A percentile compares a stretch with the other conserved stretches of the same genome.
Conservation (phyloP, 257 asterid species). For the Ilex asprella region DNA sequence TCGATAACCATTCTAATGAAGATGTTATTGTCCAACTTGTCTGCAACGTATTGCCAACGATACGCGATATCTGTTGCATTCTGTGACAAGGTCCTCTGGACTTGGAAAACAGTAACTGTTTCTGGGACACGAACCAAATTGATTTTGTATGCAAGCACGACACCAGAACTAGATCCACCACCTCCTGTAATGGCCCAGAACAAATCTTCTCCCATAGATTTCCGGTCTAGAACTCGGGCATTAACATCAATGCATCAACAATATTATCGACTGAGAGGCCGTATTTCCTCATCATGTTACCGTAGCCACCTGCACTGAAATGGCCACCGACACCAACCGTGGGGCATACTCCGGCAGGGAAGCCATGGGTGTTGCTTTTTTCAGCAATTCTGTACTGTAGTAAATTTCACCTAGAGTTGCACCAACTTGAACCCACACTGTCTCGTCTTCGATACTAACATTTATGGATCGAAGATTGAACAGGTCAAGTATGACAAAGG, state of each 20-base stretch:
- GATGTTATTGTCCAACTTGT: constrained; percentile 17
- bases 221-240: background rate
- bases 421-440: background rate
- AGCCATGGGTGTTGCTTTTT: background rate
- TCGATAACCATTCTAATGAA: constrained; percentile 22
- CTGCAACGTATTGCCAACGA: constrained; percentile 16
- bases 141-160: background rate
- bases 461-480: background rate
- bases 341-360: background rate
- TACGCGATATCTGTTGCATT: constrained; percentile 13
- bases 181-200: background rate
- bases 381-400: background rate
- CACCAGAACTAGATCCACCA: background rate
- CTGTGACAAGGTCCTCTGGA: constrained; percentile 13
- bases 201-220: constrained; percentile 1
- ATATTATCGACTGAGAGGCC: constrained; percentile 1
- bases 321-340: too few species aligned
- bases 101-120: background rate
- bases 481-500: background rate
- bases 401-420: background rate
- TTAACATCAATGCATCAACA: background rate
- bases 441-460: background rate
- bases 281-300: background rate
- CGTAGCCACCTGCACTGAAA: background rate
- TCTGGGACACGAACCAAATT: background rate